These are phyloP conservation scores for Stevia rebaudiana DNA, from an alignment of 140 eudicot species.

Conservation along the genomic window DNA sequence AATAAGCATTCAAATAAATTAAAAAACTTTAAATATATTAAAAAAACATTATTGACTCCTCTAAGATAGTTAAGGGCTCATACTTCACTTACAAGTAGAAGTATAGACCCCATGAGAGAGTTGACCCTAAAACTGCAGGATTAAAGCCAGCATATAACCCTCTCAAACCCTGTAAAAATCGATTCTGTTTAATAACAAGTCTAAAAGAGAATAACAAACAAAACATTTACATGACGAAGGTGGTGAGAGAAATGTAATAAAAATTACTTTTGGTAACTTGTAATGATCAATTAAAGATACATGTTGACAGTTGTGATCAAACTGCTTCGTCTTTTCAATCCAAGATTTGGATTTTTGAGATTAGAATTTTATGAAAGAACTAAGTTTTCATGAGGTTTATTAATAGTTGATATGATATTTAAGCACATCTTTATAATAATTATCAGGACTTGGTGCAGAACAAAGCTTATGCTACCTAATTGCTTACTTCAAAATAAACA, in stretches of 20 bases:
- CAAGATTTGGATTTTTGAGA: not conserved
- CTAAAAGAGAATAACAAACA: not conserved
- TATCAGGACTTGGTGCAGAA: not conserved
- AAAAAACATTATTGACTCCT: not conserved
- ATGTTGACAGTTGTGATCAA: not conserved
- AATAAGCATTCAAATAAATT: slow-evolving; percentile 3
- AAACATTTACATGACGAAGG: not conserved
- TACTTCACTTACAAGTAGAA: slow-evolving; percentile 82
- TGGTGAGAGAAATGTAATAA: not conserved
- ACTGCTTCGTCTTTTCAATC: not conserved
- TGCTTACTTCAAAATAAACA: not conserved
- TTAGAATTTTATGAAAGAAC: not conserved
- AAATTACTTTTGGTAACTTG: not conserved
- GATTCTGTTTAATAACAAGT: not conserved
- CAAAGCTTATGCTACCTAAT: not conserved
- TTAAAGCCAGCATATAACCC: slow-evolving; percentile 92
- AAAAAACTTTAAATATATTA: slow-evolving; percentile 8
- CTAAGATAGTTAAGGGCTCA: not conserved
- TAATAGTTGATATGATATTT: not conserved
- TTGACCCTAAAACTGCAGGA: slow-evolving; percentile 94
- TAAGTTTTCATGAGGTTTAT: not conserved
- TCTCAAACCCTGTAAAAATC: slow-evolving; percentile 64
- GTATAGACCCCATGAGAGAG: slow-evolving; percentile 93
- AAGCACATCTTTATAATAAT: not conserved
- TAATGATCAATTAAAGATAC: not conserved